Percentiles rank a stretch among this genome's conserved stretches.
These are phyloP conservation scores for Microcyclospora pomicola DNA, from an alignment of 2,329 filamentous ascomycete species.

Conservation along the genomic window DNA sequence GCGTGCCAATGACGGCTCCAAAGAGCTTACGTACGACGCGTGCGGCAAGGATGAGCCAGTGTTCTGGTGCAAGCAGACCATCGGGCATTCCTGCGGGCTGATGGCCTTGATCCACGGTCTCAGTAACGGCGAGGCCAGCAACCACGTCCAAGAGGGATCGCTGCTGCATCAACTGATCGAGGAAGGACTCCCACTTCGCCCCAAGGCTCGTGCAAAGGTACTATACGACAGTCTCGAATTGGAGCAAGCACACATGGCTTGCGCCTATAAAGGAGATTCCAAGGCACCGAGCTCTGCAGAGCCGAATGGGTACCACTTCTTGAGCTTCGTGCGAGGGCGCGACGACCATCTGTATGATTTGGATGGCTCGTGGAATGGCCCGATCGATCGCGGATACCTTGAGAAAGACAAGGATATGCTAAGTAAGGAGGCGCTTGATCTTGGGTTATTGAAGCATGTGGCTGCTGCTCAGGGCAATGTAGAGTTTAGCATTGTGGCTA, in stretches of 20 bases:
- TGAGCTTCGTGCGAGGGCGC: constrained; percentile 33
- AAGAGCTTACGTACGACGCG: constrained; percentile 28
- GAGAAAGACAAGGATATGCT: constrained; percentile 31
- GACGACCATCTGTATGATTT: constrained; percentile 36
- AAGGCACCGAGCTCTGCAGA: constrained; percentile 18
- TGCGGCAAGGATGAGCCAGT: constrained; percentile 38
- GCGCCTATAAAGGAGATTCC: constrained; percentile 30
- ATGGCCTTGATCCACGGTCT: constrained; percentile 43
- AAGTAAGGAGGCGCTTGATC: constrained; percentile 28
- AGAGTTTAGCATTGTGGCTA: constrained; percentile 32
- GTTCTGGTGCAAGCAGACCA: constrained; percentile 47
- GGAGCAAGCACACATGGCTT: constrained; percentile 30
- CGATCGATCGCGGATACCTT: constrained; percentile 30
- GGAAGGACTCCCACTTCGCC: constrained; percentile 30
- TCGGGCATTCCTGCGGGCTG: constrained; percentile 43
- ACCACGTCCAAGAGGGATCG: constrained; percentile 30
- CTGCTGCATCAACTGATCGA: constrained; percentile 32
- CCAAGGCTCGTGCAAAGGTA: constrained; percentile 34
- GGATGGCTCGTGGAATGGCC: constrained; percentile 31
- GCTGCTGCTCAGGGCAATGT: constrained; percentile 24
- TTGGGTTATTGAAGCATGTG: constrained; percentile 28
- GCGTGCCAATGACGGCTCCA: constrained; percentile 28
- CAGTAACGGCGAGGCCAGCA: constrained; percentile 34
- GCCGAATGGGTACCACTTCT: constrained; percentile 30
- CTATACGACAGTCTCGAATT: constrained; percentile 36